Evolutionary conservation across 208 protist genomes (phyloP).

Genomic region (Wallacemonas sp.): DNA sequence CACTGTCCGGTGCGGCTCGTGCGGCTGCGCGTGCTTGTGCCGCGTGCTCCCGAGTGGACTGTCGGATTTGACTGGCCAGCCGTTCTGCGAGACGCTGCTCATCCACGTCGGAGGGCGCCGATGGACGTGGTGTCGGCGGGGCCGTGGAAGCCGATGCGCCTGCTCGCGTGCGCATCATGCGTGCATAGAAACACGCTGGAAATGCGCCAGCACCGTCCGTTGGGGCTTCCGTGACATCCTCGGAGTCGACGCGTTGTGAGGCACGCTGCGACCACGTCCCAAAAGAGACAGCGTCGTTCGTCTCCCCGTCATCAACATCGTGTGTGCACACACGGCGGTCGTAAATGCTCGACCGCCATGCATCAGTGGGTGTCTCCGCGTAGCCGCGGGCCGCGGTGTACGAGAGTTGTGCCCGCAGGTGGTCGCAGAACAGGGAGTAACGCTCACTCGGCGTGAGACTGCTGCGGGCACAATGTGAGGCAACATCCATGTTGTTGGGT

Average conservation of each 20-base stretch:
- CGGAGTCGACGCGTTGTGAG: too few species aligned
- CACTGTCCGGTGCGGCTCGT: not conserved
- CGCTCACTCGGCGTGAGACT: not conserved
- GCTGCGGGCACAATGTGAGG: too few species aligned
- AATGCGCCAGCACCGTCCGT: not conserved
- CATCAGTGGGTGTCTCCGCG: not conserved
- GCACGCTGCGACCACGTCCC: too few species aligned
- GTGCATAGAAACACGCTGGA: conserved; percentile 12
- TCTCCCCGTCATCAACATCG: too few species aligned
- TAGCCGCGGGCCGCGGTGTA: not conserved
- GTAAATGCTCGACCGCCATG: not conserved
- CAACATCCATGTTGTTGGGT: too few species aligned
- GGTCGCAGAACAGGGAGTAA: conserved; percentile 6
- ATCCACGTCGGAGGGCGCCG: not conserved
- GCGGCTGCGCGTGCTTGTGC: not conserved
- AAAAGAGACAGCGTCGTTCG: too few species aligned
- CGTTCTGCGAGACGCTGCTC: not conserved
- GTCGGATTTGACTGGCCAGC: not conserved
- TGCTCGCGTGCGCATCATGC: not conserved
- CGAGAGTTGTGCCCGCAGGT: not conserved
- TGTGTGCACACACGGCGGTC: too few species aligned
- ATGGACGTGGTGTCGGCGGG: too few species aligned
- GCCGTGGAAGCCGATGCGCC: not conserved
- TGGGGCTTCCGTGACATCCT: not conserved
- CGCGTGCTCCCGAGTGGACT: not conserved